phyloP scores from a whole-genome alignment of 2,329 filamentous ascomycete species.

The Ophiostoma sp. region DNA sequence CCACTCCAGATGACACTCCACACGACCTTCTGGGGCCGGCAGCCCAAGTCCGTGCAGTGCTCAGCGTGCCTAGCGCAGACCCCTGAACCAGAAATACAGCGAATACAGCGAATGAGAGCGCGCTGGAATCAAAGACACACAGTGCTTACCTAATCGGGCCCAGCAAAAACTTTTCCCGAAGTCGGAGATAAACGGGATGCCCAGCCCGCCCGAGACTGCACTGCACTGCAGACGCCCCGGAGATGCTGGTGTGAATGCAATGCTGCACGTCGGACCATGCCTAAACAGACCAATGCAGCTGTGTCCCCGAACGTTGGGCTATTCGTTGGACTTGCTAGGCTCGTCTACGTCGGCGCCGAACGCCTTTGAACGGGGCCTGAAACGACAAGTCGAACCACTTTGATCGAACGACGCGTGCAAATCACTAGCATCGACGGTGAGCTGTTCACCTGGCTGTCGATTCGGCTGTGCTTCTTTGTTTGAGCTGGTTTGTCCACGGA shows the following conservation, averaged over 20 bases:
- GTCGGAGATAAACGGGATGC: background rate
- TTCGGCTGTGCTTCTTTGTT: background rate
- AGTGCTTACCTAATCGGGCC: background rate
- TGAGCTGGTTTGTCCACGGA: background rate
- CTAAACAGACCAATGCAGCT: slow-evolving; percentile 9
- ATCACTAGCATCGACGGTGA: background rate
- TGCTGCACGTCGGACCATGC: background rate
- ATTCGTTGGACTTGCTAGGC: background rate
- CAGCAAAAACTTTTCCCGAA: slow-evolving; percentile 7
- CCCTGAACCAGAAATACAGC: background rate
- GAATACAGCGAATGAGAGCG: background rate
- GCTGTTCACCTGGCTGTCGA: background rate
- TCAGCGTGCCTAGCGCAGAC: background rate
- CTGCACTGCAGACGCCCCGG: too few species aligned
- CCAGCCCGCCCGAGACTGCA: background rate
- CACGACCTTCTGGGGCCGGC: background rate
- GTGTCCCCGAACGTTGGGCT: background rate
- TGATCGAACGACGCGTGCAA: background rate
- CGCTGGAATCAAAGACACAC: background rate
- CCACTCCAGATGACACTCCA: background rate
- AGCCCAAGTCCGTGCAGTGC: background rate
- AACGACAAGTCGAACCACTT: slow-evolving; percentile 11
- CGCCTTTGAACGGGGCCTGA: background rate
- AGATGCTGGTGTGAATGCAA: background rate
- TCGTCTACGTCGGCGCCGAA: background rate